These are phyloP conservation scores for Septoria linicola DNA, from an alignment of 2,329 filamentous ascomycete genomes.

Conservation along the genomic window DNA sequence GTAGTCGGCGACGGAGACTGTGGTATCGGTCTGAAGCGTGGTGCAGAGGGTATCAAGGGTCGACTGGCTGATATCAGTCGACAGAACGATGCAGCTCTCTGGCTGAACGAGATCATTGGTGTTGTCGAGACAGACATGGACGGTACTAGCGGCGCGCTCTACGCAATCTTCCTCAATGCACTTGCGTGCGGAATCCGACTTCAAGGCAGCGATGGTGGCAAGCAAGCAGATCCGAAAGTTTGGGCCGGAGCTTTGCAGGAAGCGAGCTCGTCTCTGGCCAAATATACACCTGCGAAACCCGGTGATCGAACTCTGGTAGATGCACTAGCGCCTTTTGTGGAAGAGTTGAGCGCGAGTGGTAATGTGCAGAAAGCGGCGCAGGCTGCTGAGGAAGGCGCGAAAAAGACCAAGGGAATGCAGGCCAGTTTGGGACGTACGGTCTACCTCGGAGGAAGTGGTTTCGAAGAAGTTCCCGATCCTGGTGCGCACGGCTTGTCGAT, in stretches of 20 bases:
- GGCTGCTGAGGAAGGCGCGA: constrained; percentile 72
- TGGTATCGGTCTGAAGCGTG: constrained; percentile 79
- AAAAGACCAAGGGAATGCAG: constrained; percentile 87
- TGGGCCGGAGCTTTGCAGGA: constrained; percentile 70
- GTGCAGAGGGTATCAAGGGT: constrained; percentile 64
- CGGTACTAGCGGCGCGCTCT: constrained; percentile 72
- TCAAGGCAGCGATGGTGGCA: constrained; percentile 46
- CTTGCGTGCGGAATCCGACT: constrained; percentile 66
- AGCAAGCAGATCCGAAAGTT: constrained; percentile 43
- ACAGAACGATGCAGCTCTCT: constrained; percentile 55
- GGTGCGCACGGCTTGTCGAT: constrained; percentile 76
- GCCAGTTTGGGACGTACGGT: constrained; percentile 81
- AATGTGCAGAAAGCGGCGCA: constrained; percentile 71
- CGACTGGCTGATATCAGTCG: constrained; percentile 44
- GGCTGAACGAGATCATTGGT: constrained; percentile 60
- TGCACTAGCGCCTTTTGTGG: constrained; percentile 83
- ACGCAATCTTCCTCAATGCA: constrained; percentile 87
- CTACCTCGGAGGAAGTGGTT: constrained; percentile 75
- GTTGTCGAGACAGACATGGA: constrained; percentile 71
- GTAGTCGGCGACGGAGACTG: constrained; percentile 90
- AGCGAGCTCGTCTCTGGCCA: constrained; percentile 68
- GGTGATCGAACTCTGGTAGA: constrained; percentile 91
- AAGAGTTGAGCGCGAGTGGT: constrained; percentile 63
- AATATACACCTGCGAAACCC: constrained; percentile 84
- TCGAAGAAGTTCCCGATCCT: constrained; percentile 70